A percentile compares a stretch with the other conserved stretches of the same genome.
These are phyloP conservation scores for Yamadazyma sp. DNA, from an alignment of 805 yeast genomes.

Conservation along the genomic window DNA sequence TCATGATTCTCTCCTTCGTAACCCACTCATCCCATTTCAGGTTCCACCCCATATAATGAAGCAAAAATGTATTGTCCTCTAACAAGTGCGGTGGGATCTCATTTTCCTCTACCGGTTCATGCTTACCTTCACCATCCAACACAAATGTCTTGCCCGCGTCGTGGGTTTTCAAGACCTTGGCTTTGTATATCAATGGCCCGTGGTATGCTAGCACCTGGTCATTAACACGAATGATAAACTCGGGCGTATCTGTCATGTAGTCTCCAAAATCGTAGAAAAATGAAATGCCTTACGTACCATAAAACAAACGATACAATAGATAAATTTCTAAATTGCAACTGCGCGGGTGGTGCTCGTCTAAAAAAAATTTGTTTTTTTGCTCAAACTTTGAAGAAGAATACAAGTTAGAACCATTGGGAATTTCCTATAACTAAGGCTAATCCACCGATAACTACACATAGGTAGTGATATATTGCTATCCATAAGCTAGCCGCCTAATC, in stretches of 20 bases:
- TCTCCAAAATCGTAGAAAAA: background rate
- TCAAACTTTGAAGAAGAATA: background rate
- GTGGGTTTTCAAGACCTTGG: slow-evolving; percentile 68
- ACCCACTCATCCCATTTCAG: slow-evolving; percentile 98
- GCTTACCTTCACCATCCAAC: slow-evolving; percentile 40
- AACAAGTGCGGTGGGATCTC: slow-evolving; percentile 24
- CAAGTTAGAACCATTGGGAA: background rate
- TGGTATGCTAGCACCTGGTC: slow-evolving; percentile 67
- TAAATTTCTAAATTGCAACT: background rate
- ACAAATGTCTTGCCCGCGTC: slow-evolving; percentile 49
- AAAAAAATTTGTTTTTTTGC: slow-evolving; percentile 5
- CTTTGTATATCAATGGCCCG: slow-evolving; percentile 88
- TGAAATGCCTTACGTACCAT: slow-evolving; percentile 1
- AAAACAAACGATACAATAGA: slow-evolving; percentile 11
- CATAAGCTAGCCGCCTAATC: no score
- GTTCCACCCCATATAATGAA: slow-evolving; percentile 97
- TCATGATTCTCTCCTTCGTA: slow-evolving; percentile 61
- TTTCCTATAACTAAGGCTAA: no score
- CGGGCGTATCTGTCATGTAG: slow-evolving; percentile 7
- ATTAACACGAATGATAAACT: slow-evolving; percentile 18
- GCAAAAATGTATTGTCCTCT: slow-evolving; percentile 49
- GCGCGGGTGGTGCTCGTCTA: slow-evolving; percentile 6
- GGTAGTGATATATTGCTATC: no score
- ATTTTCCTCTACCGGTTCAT: slow-evolving; percentile 31
- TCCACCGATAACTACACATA: no score